Evolutionary conservation across 2,329 filamentous ascomycete species (phyloP).

Genomic region (Curvularia hawaiiensis): DNA sequence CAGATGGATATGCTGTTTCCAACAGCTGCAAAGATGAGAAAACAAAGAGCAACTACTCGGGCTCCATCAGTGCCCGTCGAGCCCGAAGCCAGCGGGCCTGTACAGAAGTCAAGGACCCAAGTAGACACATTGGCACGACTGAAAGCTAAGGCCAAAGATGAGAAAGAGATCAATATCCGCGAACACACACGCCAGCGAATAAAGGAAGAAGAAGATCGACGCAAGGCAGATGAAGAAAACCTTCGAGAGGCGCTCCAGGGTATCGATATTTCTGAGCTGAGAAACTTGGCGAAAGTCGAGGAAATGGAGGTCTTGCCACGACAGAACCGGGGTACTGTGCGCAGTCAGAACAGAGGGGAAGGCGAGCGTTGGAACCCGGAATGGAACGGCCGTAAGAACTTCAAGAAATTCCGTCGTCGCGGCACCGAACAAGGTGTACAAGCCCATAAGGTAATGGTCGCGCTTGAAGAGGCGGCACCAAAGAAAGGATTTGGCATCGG

Average conservation of each 20-base stretch:
- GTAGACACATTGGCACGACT: slow-evolving; percentile 50
- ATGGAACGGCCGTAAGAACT: slow-evolving; percentile 96
- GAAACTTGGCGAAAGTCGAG: slow-evolving; percentile 76
- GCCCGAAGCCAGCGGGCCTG: slow-evolving; percentile 47
- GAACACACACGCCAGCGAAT: slow-evolving; percentile 54
- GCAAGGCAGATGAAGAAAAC: slow-evolving; percentile 68
- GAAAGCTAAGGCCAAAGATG: slow-evolving; percentile 51
- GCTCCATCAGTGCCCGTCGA: slow-evolving; percentile 37
- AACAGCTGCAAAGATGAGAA: slow-evolving; percentile 77
- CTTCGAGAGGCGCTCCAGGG: slow-evolving; percentile 62
- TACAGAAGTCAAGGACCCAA: slow-evolving; percentile 23
- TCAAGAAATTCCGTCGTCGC: slow-evolving; percentile 79
- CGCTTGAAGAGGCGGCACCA: slow-evolving; percentile 69
- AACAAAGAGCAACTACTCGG: slow-evolving; percentile 59
- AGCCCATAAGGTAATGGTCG: slow-evolving; percentile 66
- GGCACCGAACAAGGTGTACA: slow-evolving; percentile 47
- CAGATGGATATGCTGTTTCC: slow-evolving; percentile 76
- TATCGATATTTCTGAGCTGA: slow-evolving; percentile 74
- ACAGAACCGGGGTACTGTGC: slow-evolving; percentile 30
- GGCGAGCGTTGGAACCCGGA: slow-evolving; percentile 77
- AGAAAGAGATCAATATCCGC: slow-evolving; percentile 67
- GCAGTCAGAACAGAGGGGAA: slow-evolving; percentile 36
- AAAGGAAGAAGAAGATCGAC: slow-evolving; percentile 58
- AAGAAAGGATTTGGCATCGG: slow-evolving; percentile 75
- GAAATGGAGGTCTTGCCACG: slow-evolving; percentile 68